Base-by-base conservation (phyloP, 257 asterid genomes). In the Hygrophila difformis region DNA sequence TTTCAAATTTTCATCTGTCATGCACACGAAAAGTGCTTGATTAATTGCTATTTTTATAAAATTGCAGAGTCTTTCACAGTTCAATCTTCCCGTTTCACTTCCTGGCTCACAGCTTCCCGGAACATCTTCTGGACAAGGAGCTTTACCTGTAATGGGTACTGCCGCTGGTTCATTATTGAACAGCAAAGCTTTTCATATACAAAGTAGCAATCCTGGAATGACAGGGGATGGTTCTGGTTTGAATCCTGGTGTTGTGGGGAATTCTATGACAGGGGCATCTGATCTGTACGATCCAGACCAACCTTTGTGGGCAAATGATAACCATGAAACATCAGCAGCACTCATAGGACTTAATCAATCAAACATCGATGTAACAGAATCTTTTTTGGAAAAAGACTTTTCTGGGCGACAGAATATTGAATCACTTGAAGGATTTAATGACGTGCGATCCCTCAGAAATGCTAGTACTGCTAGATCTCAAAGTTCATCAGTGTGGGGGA, bases 211-310 rank as follows among this genome's bases (percentile, higher is more conserved):
- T 50, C 49, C 69, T 62, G 85, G 74, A 46, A 45, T 65, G 65
- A 50, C 54, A 19, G 75, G 67, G 50, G 83, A 69, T 64, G 80
- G 81, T 60, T 53, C 61, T 61, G 75, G 75, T 51, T 53, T 67
- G 55, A 78, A 70, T 65, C 80, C 69, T 48, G 71, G 70, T 67
- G 66, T 57, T 39, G 24, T 52, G 28, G 82, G 75, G 49, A 73
- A 70, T 61, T 69, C 89, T 64, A 49, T 61, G 53, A 69, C 66
- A 21, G 93, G 64, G 49, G 78, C 74, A 14, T 63, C 95, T 44
- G 99, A 91, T 67, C 59, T 83, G 34, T 91, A 91, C 58, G 99
- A 91, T 68, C 99, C 99, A 44, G 99, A 91, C 65, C 99, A 91
- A 69, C 99, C 99, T 66, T 57, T 83, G 49, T 87, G 92, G 95